phyloP scores from a whole-genome alignment of 1,139 yeast genomes.

The Saccharomyces hybrid region DNA sequence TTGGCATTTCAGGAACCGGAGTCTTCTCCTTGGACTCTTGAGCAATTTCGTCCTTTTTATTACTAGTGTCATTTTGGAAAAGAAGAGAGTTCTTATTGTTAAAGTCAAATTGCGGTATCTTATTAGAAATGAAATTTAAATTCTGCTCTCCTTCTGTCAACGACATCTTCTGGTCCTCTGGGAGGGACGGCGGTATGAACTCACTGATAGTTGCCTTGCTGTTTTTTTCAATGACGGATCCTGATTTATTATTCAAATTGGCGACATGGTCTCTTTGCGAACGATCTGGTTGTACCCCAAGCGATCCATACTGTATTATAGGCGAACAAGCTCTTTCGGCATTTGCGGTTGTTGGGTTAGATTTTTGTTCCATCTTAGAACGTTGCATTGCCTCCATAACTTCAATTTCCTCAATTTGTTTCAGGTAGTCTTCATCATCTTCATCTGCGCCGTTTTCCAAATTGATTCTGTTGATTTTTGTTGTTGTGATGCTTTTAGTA shows the following conservation, averaged over 20 bases:
- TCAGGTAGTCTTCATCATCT: conserved; percentile 14
- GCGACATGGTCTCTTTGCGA: not conserved
- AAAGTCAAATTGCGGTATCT: conserved; percentile 16
- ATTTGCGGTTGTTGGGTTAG: not conserved
- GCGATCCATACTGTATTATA: not conserved
- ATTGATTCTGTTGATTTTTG: conserved; percentile 2
- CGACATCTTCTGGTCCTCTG: not conserved
- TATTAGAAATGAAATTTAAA: conserved; percentile 16
- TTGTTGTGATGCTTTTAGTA: conserved; percentile 7
- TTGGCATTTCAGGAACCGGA: conserved; percentile 7
- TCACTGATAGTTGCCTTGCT: not conserved
- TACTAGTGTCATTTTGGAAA: conserved; percentile 3
- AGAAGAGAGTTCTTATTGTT: conserved; percentile 14
- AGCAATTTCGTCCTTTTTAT: not conserved
- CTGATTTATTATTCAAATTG: not conserved
- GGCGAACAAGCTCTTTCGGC: not conserved
- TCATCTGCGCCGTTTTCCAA: not conserved
- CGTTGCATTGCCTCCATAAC: conserved; percentile 32
- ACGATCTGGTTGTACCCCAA: not conserved
- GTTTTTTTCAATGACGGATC: not conserved
- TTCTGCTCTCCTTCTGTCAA: conserved; percentile 21
- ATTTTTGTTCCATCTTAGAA: not conserved
- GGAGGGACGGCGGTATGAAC: not conserved
- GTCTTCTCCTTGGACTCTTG: not conserved
- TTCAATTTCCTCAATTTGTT: conserved; percentile 34